Conservation (phyloP, 352 stramenopile genomes). For the Globisporangium iwayamae region DNA sequence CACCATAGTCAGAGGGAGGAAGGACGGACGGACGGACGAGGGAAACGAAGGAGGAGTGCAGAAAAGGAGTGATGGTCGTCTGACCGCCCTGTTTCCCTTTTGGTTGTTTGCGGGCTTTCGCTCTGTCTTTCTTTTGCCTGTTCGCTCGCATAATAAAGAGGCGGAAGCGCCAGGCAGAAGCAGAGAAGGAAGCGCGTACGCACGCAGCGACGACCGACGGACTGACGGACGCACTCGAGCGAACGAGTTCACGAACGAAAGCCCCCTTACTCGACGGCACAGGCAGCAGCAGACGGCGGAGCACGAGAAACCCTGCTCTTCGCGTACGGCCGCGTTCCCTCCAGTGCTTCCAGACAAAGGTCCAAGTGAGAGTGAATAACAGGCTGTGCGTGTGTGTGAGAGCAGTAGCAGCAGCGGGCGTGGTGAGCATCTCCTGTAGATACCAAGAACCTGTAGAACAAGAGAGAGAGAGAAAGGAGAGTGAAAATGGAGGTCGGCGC, state of each 20-base stretch:
- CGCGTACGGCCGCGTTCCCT: neutral
- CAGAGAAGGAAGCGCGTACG: neutral
- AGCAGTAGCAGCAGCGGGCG: too few species aligned
- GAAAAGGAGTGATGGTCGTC: slow-evolving; percentile 8
- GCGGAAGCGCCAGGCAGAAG: neutral
- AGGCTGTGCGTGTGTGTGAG: too few species aligned
- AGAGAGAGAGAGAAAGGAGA: too few species aligned
- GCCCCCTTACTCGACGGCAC: neutral
- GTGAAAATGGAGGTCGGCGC: slow-evolving; percentile 68
- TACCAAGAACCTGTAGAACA: neutral
- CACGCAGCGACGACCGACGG: neutral
- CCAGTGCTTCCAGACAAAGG: neutral
- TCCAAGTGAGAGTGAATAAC: neutral
- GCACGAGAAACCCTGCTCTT: neutral
- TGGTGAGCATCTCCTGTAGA: neutral
- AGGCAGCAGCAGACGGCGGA: neutral
- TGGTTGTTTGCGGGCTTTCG: neutral
- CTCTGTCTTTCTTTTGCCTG: slow-evolving; percentile 10
- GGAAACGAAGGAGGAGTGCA: too few species aligned
- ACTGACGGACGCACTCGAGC: neutral
- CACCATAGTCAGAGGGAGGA: neutral
- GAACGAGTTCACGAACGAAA: neutral
- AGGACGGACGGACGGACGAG: neutral
- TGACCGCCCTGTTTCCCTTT: neutral
- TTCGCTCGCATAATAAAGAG: neutral